A percentile compares a stretch with the other conserved stretches of the same genome.
phyloP scores from a whole-genome alignment of 495 filamentous ascomycete genomes.

The Aspergillus biplanus region DNA sequence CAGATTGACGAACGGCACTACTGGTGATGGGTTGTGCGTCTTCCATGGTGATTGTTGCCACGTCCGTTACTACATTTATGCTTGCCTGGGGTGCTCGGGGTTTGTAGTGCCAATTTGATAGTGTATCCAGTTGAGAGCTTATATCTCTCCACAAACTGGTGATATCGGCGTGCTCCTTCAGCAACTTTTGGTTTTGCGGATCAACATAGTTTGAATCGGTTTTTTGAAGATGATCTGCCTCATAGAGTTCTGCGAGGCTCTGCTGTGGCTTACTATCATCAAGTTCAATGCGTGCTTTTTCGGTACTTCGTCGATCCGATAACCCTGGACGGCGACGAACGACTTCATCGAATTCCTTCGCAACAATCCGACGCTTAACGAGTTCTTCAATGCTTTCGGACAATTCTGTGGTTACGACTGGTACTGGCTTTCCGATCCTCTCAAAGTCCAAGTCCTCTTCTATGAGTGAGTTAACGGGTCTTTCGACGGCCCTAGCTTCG shows the following conservation, averaged over 20 bases:
- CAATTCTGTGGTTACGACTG: constrained; percentile 91
- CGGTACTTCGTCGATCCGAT: constrained; percentile 50
- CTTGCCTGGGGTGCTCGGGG: constrained; percentile 78
- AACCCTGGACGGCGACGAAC: constrained; percentile 75
- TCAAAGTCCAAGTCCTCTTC: constrained; percentile 97
- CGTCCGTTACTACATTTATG: constrained; percentile 85
- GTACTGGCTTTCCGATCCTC: constrained; percentile 90
- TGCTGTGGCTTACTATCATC: constrained; percentile 86
- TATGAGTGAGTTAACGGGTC: constrained; percentile 88
- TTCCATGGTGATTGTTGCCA: constrained; percentile 89
- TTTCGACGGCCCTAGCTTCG: constrained; percentile 79
- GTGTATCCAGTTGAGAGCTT: constrained; percentile 77
- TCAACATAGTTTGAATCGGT: constrained; percentile 81
- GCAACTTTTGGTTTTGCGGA: constrained; percentile 76
- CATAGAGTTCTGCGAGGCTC: constrained; percentile 89
- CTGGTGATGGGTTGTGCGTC: constrained; percentile 86
- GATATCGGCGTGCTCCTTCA: constrained; percentile 84
- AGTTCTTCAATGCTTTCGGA: constrained; percentile 91
- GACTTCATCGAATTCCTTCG: constrained; percentile 91
- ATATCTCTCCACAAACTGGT: constrained; percentile 82
- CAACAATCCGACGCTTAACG: constrained; percentile 91
- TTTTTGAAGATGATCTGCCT: constrained; percentile 82
- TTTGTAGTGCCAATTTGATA: constrained; percentile 94
- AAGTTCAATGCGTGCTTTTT: constrained; percentile 74
- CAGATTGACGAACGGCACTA: constrained; percentile 71